These are phyloP conservation scores for Termitomyces sp. DNA, from an alignment of 768 basidiomycete genomes.

Conservation along the genomic window DNA sequence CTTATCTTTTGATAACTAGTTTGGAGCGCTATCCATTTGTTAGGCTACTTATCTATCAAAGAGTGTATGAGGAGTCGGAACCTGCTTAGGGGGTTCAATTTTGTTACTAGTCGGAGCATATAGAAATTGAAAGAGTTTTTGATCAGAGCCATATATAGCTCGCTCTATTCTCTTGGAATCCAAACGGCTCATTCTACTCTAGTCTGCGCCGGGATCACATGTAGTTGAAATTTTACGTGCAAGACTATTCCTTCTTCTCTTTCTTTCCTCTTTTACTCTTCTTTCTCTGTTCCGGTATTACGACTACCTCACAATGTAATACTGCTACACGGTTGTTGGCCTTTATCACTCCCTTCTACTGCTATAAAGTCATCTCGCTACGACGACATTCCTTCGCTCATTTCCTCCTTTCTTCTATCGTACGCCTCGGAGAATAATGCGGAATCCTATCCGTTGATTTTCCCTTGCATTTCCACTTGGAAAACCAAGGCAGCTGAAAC, in stretches of 20 bases:
- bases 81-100: not conserved
- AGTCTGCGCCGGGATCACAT: too few relatives aligned
- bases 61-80: too few relatives aligned
- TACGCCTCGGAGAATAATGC: slow-evolving; percentile 13
- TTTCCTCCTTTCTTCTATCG: not conserved
- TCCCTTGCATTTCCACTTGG: slow-evolving; percentile 28
- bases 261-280: too few relatives aligned
- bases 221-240: too few relatives aligned
- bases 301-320: too few relatives aligned
- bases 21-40: not conserved
- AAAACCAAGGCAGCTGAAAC: slow-evolving; percentile 18
- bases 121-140: too few relatives aligned
- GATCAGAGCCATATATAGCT: too few relatives aligned
- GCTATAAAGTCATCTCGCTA: slow-evolving; percentile 9
- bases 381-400: slow-evolving; percentile 4
- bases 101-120: not conserved
- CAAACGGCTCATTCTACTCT: too few relatives aligned
- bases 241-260: too few relatives aligned
- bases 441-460: slow-evolving; percentile 27
- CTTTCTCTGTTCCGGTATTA: too few relatives aligned
- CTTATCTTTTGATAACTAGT: not conserved
- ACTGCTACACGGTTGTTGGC: too few relatives aligned
- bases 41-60: not conserved
- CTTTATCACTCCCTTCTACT: not conserved
- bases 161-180: too few relatives aligned